phyloP scores from a whole-genome alignment of 225 moss, liverwort and hornwort species.

The Marchantia paleacea region DNA sequence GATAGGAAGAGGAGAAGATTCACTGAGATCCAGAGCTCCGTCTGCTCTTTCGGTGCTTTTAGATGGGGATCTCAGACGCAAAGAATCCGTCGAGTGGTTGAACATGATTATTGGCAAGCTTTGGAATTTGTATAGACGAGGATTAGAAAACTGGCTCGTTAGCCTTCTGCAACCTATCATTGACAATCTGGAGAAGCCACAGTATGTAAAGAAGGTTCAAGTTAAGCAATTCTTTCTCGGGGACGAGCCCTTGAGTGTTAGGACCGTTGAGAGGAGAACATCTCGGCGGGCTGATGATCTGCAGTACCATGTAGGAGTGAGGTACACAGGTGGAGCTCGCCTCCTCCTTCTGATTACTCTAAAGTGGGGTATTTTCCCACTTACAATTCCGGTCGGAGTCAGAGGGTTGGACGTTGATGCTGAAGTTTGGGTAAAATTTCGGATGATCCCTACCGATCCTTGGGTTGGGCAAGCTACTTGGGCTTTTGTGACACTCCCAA shows the following conservation, averaged over 20 bases:
- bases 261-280: constrained; percentile 89
- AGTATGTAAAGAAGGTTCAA: constrained; percentile 66
- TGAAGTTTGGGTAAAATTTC: constrained; percentile 95
- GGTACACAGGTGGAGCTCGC: constrained; percentile 91
- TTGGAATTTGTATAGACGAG: constrained; percentile 89
- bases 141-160: constrained; percentile 57
- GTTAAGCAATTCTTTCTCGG: constrained; percentile 77
- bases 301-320: constrained; percentile 92
- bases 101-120: constrained; percentile 95
- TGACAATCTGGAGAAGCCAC: constrained; percentile 88
- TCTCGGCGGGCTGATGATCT: constrained; percentile 96
- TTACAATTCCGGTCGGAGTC: constrained; percentile 73
- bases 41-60: constrained; percentile 73
- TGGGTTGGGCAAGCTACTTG: constrained; percentile 97
- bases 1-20: background rate
- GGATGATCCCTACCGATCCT: constrained; percentile 85
- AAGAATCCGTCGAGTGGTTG: constrained; percentile 96
- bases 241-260: constrained; percentile 77
- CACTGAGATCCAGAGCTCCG: constrained; percentile 42
- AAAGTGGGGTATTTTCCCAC: constrained; percentile 62
- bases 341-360: constrained; percentile 67
- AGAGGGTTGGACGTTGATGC: constrained; percentile 94
- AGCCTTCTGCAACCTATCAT: constrained; percentile 80
- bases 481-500: constrained; percentile 92
- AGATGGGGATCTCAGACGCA: constrained; percentile 71